phyloP scores from a whole-genome alignment of 2,329 filamentous ascomycete species.

The Trichoderma citrinoviride region DNA sequence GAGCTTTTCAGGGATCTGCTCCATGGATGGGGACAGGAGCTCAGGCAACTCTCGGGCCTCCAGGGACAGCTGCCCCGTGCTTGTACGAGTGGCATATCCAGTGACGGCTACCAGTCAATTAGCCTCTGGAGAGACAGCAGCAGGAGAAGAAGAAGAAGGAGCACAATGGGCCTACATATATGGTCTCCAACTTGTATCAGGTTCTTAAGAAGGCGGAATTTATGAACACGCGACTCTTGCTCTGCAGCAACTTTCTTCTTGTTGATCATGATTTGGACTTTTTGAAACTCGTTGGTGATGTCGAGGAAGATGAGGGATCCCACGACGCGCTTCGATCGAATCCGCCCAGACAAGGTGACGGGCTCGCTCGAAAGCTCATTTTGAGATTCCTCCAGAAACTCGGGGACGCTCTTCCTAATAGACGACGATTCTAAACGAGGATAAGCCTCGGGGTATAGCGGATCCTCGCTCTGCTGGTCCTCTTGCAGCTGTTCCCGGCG shows the following conservation, averaged over 20 bases:
- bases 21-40: slow-evolving; percentile 73
- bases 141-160: slow-evolving; percentile 13
- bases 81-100: slow-evolving; percentile 67
- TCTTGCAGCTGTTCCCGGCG: slow-evolving; percentile 35
- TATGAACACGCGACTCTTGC: slow-evolving; percentile 36
- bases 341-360: slow-evolving; percentile 56
- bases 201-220: slow-evolving; percentile 61
- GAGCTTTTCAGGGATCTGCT: slow-evolving; percentile 71
- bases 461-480: slow-evolving; percentile 36
- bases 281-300: slow-evolving; percentile 68
- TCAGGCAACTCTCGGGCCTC: slow-evolving; percentile 65
- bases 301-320: slow-evolving; percentile 85
- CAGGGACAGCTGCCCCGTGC: slow-evolving; percentile 73
- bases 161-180: slow-evolving; percentile 60
- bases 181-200: slow-evolving; percentile 78
- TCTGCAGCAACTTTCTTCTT: slow-evolving; percentile 47
- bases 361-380: slow-evolving; percentile 29
- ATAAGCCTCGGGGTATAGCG: slow-evolving; percentile 38
- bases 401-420: slow-evolving; percentile 34
- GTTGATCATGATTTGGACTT: slow-evolving; percentile 75
- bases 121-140: slow-evolving; percentile 25
- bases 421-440: slow-evolving; percentile 35
- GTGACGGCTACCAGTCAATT: slow-evolving; percentile 55
- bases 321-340: slow-evolving; percentile 66
- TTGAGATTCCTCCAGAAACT: slow-evolving; percentile 36